These are phyloP conservation scores for Leishmania major DNA, from an alignment of 208 protist genomes.

Conservation along the genomic window DNA sequence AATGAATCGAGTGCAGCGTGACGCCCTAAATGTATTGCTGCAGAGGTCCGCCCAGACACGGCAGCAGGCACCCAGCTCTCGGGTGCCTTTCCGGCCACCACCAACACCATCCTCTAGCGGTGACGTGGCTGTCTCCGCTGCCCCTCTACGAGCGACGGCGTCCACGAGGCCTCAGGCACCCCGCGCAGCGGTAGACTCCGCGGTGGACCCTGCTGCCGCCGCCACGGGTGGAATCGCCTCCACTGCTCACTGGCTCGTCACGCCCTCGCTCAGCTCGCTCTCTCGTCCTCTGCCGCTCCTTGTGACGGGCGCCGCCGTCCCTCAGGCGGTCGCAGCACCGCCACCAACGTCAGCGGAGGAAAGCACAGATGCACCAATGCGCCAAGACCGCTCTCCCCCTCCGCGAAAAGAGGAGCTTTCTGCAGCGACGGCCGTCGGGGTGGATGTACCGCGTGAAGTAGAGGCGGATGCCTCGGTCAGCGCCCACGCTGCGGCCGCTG, in stretches of 20 bases:
- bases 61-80: neutral
- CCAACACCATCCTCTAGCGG: neutral
- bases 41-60: conserved; percentile 6
- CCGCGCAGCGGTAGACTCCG: neutral
- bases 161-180: neutral
- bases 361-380: neutral
- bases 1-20: neutral
- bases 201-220: neutral
- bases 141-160: neutral
- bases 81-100: neutral
- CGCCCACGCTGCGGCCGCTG: neutral
- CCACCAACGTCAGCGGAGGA: neutral
- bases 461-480: neutral
- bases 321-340: neutral
- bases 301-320: neutral
- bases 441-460: neutral
- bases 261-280: neutral
- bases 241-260: neutral
- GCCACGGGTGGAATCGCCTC: neutral
- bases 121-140: neutral
- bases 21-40: conserved; percentile 1
- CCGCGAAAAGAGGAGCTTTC: neutral
- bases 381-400: neutral
- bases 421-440: neutral
- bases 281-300: neutral